Evolutionary conservation across 2,329 filamentous ascomycete species (phyloP), one percentile per base, ranked within the genome.

Genomic region (Aspergillus jensenii): DNA sequence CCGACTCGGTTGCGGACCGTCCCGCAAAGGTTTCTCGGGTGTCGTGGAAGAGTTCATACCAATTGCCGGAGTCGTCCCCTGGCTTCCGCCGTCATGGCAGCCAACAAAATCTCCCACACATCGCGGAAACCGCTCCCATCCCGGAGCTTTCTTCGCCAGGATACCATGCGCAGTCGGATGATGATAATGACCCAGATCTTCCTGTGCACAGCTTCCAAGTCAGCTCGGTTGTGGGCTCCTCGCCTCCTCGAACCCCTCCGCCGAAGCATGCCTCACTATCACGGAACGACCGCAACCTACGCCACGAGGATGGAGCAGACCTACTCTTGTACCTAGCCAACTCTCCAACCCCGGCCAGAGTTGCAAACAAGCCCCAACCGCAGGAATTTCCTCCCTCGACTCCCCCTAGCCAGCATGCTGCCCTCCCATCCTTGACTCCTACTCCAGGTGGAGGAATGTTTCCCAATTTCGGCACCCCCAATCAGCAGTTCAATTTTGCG

Each of bases 401-500:
- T n/a, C 90, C 90, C 35, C 89, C 89, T 4, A 86, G 87, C 54
- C 88, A 87, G 71, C 86, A 81, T 64, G 73, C 74, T 15, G 68
- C 71, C 25, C 72, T 82, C 45, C 78, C 79, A 50, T 79, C 82
- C 55, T 74, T 86, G 55, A 81, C 83, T 31, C 73, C 75, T 2
- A 86, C 84, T 12, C 80, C 84, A 81, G 64, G 90, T 85, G 51
- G 80, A 90, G 52, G 80, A 90, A 21, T 96, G 87, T 56, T 96
- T 88, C 85, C 87, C 45, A 82, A 82, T 49, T 82, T 87, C 52
- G 87, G 85, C 62, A 98, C 93, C 1, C 93, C 93, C 0, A 88
- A 88, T 15, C 90, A 93, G 70, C 85, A 82, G 50, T 96, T 98
- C 75, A 96, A 98, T 78, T 96, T 98, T 77, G 87, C 92, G 52